A percentile compares a stretch with the other conserved stretches of the same genome.
Conservation (phyloP, 1,284 basidiomycete genomes). For the Naganishia sp. region DNA sequence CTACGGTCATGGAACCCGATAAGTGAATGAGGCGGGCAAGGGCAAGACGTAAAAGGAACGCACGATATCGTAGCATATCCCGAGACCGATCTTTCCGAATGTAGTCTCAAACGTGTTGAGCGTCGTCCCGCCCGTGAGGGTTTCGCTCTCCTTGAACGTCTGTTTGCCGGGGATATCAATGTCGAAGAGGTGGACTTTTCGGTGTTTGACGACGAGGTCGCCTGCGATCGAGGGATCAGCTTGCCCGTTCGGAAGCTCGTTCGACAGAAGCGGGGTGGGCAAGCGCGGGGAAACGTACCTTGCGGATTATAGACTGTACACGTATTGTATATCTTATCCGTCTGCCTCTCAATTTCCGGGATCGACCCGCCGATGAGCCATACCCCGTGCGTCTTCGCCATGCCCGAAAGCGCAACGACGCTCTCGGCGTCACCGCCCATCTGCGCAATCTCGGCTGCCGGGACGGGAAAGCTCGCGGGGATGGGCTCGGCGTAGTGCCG, state of each 20-base stretch:
- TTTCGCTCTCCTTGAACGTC: slow-evolving; percentile 97
- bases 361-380: slow-evolving; percentile 96
- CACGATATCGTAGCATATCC: slow-evolving; percentile 58
- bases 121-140: slow-evolving; percentile 74
- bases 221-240: no score
- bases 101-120: slow-evolving; percentile 85
- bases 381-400: slow-evolving; percentile 75
- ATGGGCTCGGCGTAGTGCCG: slow-evolving; percentile 82
- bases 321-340: slow-evolving; percentile 83
- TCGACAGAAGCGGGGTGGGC: no score
- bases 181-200: slow-evolving; percentile 97
- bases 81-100: slow-evolving; percentile 55
- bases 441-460: slow-evolving; percentile 56
- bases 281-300: no score
- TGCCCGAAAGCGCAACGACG: slow-evolving; percentile 75
- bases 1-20: slow-evolving; percentile 29
- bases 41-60: slow-evolving; percentile 24
- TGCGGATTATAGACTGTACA: slow-evolving; percentile 84
- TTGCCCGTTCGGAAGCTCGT: no score
- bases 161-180: slow-evolving; percentile 97
- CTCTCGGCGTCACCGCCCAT: slow-evolving; percentile 65
- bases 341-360: slow-evolving; percentile 70
- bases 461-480: slow-evolving; percentile 58
- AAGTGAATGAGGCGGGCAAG: background rate
- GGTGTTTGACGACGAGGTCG: slow-evolving; percentile 80